Base-by-base conservation (phyloP, 768 basidiomycete species). In the Panaeolus cyanescens region DNA sequence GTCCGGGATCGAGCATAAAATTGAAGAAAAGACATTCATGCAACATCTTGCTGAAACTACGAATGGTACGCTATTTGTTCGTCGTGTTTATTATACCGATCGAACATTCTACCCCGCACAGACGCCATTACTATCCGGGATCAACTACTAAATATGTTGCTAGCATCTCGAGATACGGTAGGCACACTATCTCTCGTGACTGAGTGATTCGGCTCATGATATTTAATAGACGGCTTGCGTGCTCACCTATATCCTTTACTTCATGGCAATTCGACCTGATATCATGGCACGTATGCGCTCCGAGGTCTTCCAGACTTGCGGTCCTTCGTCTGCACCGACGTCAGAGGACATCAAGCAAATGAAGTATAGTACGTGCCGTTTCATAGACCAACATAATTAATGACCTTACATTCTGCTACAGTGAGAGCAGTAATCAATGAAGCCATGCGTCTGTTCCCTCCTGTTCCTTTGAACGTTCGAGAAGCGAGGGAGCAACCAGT, bases 371-470 rank as follows among this genome's bases (percentile, higher is more conserved):
- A 62, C 34, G 76, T 69, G 13, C 22, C 42, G 20, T 25, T 25
- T 10, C 20, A 33, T 58, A 12, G 42, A 31, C 37, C 15, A 58
- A 19, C 31, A 12, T 39, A 13, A 12, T 40, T n/a, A 63, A 40
- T n/a, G 22, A 56, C 19, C 55, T 59, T 25, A 54, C 42, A 39
- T 42, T 54, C 58, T 34, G 60, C 33, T 54, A 59, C 69, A 85
- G 89, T 91, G 78, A 84, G 86, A 61, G 90, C 90, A 10, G 89
- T 92, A 34, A 83, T 93, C 39, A 90, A 93, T 62, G 92, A 94
- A 68, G 87, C 87, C 0, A 78, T 94, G 22, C 81, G 92, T 17
- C 75, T 94, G 1, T 94, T 88, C 74, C 91, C 91, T 3, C 90
- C 92, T 6, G 89, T 93, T 0, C 91, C 91, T 6, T 73, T 91